Evolutionary conservation across 164 flowering plant genomes (phyloP).

Genomic region (Cinnamomum chago): DNA sequence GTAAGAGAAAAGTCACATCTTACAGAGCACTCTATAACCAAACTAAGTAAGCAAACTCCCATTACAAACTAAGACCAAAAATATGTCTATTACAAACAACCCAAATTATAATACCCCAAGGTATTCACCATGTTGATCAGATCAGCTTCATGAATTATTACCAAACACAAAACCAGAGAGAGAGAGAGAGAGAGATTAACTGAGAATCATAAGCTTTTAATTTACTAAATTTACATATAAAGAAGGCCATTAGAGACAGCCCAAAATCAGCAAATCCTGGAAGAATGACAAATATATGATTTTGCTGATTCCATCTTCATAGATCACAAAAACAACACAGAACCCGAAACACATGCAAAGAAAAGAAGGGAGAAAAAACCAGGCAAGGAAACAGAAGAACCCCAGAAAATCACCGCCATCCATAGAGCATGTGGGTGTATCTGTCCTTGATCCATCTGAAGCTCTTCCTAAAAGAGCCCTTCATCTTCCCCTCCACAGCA

Average conservation of each 20-base stretch:
- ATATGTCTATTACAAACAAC: background rate
- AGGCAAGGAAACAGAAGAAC: background rate
- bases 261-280: background rate
- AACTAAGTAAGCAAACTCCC: too few species aligned
- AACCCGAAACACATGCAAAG: background rate
- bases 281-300: background rate
- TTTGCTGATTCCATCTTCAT: background rate
- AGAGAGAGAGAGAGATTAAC: background rate
- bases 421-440: conserved; percentile 52
- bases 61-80: too few species aligned
- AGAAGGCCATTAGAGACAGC: background rate
- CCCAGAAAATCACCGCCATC: conserved; percentile 28
- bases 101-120: background rate
- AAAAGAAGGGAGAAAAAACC: background rate
- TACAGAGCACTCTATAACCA: too few species aligned
- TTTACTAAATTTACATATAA: background rate
- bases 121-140: background rate
- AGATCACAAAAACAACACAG: background rate
- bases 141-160: background rate
- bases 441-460: conserved; percentile 65
- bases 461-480: conserved; percentile 36
- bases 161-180: background rate
- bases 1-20: too few species aligned
- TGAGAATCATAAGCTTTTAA: background rate
- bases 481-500: conserved; percentile 37